Conservation (phyloP, 805 yeast genomes). For the Vanderwaltozyma tropicalis region DNA sequence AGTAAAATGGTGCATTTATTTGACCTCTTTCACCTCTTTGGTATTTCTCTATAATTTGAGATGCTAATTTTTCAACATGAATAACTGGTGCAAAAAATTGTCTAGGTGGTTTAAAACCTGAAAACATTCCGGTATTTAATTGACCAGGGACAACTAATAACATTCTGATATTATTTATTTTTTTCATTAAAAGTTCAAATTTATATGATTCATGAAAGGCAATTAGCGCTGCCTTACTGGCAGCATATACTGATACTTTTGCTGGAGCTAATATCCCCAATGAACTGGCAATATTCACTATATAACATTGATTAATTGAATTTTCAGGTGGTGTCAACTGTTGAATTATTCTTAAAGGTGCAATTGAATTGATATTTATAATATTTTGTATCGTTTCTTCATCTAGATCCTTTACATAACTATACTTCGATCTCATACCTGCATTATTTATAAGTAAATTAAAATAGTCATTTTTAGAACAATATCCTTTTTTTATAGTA, state of each 20-base stretch:
- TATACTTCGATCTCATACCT: constrained; percentile 50
- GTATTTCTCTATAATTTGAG: constrained; percentile 41
- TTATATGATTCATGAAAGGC: constrained; percentile 77
- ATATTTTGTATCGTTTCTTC: constrained; percentile 46
- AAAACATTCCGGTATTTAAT: constrained; percentile 62
- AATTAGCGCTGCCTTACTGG: constrained; percentile 74
- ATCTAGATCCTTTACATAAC: constrained; percentile 38
- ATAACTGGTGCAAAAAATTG: constrained; percentile 69
- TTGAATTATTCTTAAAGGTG: constrained; percentile 59
- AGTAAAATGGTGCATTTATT: constrained; percentile 63
- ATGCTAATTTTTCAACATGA: constrained; percentile 49
- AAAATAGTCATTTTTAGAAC: constrained; percentile 34
- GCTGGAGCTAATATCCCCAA: constrained; percentile 77
- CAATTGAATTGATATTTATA: constrained; percentile 51
- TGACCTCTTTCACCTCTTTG: constrained; percentile 59
- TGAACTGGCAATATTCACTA: constrained; percentile 70
- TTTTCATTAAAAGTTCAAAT: constrained; percentile 48
- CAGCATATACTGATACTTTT: constrained; percentile 66
- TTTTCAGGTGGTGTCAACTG: constrained; percentile 52
- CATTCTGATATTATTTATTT: constrained; percentile 48
- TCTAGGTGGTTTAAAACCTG: constrained; percentile 66
- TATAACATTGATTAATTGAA: constrained; percentile 47
- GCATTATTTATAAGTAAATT: constrained; percentile 76
- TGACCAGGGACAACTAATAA: constrained; percentile 80
- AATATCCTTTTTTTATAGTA: constrained; percentile 31